Evolutionary conservation across 2,329 filamentous ascomycete species (phyloP), one percentile per base, ranked within the genome.

Genomic region (Monilinia fructigena): DNA sequence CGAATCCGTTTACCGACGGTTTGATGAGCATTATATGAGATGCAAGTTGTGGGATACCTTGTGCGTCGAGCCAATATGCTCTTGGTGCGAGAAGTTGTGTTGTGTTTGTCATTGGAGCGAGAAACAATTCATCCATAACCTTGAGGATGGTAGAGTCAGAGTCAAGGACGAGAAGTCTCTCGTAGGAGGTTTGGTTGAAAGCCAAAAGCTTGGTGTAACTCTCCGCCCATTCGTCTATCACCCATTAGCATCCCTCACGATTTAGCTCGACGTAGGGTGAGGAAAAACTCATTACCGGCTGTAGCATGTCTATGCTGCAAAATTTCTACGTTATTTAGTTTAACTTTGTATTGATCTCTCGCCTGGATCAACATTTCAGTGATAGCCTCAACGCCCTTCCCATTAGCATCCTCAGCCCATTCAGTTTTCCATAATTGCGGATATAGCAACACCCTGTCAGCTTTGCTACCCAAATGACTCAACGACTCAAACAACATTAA

Each of bases 171-270:
- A 74, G 53, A n/a, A 73, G 63, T 1, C 69, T 70, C 2, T 54
- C 28, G 45, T 90, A 91, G 65, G 87, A 80, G 0, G 84, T 85
- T 63, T 89, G 85, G 67, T 87, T 87, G 74, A 90, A 91, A 2
- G 87, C 86, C 26, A 89, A 81, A 45, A 90, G 82, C 74, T 92
- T 91, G 28, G 87, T 88, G 71, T 86, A 86, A 2, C 84, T 86
- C 11, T 72, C 69, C 56, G 68, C 61, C 72, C 72, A 74, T 45
- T 71, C 68, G 7, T 60, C 69, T 64, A 64, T 35, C 6, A 20
- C 38, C 14, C 14, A 50, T 56, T 12, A 60, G 53, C 42, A 12
- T 28, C 42, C 42, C 54, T 26, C 10, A n/a, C 64, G n/a, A 65
- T 47, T 35, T 52, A 23, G 47, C 12, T 35, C n/a, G 31, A 45